These are phyloP conservation scores for Sporothrix variecibatus DNA, from an alignment of 2,329 filamentous ascomycete species.

Conservation along the genomic window DNA sequence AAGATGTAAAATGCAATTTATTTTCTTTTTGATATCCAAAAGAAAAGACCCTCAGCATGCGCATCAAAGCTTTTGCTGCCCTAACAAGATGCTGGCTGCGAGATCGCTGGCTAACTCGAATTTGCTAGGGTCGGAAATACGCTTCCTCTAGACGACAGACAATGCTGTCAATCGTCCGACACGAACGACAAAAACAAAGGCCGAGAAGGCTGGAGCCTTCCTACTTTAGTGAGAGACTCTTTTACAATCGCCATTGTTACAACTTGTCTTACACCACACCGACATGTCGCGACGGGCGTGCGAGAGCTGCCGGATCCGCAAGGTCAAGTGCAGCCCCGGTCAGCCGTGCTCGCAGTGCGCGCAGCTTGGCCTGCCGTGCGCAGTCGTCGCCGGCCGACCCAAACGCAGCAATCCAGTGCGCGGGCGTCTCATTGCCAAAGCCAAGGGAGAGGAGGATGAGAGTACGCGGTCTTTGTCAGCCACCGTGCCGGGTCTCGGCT, in stretches of 20 bases:
- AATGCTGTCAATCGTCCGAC: neutral
- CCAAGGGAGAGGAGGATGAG: no score
- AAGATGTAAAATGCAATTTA: no score
- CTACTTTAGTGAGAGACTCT: no score
- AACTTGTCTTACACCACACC: no score
- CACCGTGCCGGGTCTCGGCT: no score
- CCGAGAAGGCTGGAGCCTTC: no score
- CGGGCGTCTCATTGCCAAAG: neutral
- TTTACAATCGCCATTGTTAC: no score
- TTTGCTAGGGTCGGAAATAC: neutral
- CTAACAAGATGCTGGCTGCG: neutral
- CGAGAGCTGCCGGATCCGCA: slow-evolving; percentile 31
- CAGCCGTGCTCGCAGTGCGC: slow-evolving; percentile 43
- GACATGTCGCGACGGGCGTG: slow-evolving; percentile 12
- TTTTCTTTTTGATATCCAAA: no score
- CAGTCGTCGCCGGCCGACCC: slow-evolving; percentile 40
- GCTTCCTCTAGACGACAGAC: neutral
- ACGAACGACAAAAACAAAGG: neutral
- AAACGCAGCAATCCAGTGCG: neutral
- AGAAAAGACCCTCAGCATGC: no score
- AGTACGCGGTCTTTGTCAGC: no score
- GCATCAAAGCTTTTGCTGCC: neutral
- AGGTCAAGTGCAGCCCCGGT: slow-evolving; percentile 36
- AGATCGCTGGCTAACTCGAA: neutral
- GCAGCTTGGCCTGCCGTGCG: slow-evolving; percentile 48